A percentile compares a stretch with the other conserved stretches of the same genome.
Evolutionary conservation across 345 rosid genomes (phyloP).

Genomic region (Adansonia digitata): DNA sequence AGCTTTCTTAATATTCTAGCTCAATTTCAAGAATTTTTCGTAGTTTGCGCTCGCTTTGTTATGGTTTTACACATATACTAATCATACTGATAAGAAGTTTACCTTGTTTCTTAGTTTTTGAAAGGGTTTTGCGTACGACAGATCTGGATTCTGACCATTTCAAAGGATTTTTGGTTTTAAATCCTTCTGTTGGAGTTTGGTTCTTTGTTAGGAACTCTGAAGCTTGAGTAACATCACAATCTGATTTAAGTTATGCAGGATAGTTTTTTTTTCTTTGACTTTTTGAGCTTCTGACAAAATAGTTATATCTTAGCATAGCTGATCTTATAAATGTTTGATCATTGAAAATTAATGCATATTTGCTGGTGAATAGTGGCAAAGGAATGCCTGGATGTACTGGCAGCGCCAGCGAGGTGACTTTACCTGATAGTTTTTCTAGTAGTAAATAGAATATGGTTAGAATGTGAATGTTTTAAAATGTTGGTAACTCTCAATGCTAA

Average conservation of each 20-base stretch:
- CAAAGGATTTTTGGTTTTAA: not conserved
- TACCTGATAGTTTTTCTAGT: not conserved
- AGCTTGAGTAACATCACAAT: not conserved
- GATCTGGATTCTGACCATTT: too few relatives aligned
- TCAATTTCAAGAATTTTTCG: not conserved
- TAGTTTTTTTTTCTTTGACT: not conserved
- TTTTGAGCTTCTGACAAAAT: not conserved
- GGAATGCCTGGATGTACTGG: not conserved
- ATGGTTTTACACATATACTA: not conserved
- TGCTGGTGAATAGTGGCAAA: not conserved
- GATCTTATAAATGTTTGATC: not conserved
- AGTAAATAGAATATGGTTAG: too few relatives aligned
- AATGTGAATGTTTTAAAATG: not conserved
- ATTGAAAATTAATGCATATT: too few relatives aligned
- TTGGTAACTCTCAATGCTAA: not conserved
- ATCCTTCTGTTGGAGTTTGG: not conserved
- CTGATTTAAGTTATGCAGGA: not conserved
- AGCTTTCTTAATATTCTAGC: too few relatives aligned
- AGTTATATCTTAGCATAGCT: not conserved
- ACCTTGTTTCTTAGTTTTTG: not conserved
- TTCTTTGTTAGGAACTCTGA: not conserved
- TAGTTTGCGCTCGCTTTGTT: not conserved
- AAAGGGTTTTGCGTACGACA: too few relatives aligned
- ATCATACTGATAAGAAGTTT: not conserved
- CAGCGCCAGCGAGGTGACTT: not conserved